phyloP scores from a whole-genome alignment of 1,139 yeast species.

The Pichia sp. region DNA sequence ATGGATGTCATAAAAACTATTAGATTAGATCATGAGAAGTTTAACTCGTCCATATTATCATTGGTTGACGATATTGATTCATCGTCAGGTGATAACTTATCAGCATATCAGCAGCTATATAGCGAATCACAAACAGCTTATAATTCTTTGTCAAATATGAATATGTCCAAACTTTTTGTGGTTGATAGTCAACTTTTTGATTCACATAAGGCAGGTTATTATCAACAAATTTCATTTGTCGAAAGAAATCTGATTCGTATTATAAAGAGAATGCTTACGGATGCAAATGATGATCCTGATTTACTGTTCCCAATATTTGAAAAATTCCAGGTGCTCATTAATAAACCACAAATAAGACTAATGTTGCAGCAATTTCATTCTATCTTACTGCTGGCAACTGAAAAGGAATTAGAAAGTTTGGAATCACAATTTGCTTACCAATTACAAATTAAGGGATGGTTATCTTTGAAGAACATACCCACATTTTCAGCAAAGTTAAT shows the following conservation, averaged over 20 bases:
- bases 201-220: slow-evolving; percentile 37
- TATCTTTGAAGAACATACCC: slow-evolving; percentile 45
- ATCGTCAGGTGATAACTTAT: slow-evolving; percentile 28
- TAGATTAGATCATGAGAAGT: slow-evolving; percentile 53
- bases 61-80: slow-evolving; percentile 29
- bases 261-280: slow-evolving; percentile 39
- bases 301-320: slow-evolving; percentile 53
- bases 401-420: slow-evolving; percentile 42
- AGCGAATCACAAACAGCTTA: slow-evolving; percentile 42
- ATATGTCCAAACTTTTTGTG: background rate
- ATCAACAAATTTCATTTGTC: slow-evolving; percentile 40
- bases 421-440: slow-evolving; percentile 40
- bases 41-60: slow-evolving; percentile 24
- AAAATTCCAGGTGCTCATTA: slow-evolving; percentile 45
- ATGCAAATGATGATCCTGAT: slow-evolving; percentile 38
- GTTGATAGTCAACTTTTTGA: slow-evolving; percentile 16
- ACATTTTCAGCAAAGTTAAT: slow-evolving; percentile 44
- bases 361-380: slow-evolving; percentile 58
- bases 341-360: slow-evolving; percentile 49
- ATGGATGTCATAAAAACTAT: slow-evolving; percentile 46
- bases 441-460: slow-evolving; percentile 35
- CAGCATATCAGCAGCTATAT: slow-evolving; percentile 4
- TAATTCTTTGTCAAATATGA: slow-evolving; percentile 35
- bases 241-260: slow-evolving; percentile 45
- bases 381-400: slow-evolving; percentile 45